These are phyloP conservation scores for Phaeodactylum tricornutum DNA, from an alignment of 108 stramenopile genomes.

Conservation along the genomic window DNA sequence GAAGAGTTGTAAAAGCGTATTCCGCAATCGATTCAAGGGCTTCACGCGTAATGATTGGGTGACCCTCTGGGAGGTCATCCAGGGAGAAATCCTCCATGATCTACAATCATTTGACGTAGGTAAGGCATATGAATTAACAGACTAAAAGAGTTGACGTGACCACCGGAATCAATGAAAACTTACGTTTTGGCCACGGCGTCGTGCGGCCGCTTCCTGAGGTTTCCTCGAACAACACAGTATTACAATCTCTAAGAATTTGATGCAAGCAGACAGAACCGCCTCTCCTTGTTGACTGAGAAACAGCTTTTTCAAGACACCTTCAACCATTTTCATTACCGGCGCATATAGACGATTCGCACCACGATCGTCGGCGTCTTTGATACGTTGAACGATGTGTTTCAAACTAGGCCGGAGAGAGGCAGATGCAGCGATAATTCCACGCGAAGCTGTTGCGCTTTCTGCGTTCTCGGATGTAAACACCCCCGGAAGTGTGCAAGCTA, in stretches of 20 bases:
- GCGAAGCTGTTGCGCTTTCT: constrained; percentile 47
- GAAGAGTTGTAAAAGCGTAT: constrained; percentile 72
- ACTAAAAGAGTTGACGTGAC: too few species aligned
- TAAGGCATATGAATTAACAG: background rate
- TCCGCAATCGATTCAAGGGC: constrained; percentile 77
- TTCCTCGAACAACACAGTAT: constrained; percentile 70
- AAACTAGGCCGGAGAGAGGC: constrained; percentile 64
- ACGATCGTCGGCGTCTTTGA: constrained; percentile 75
- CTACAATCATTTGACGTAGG: too few species aligned
- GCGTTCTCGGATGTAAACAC: constrained; percentile 47
- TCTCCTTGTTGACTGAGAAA: constrained; percentile 33
- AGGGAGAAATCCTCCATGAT: constrained; percentile 73
- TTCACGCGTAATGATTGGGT: constrained; percentile 82
- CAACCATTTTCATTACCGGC: constrained; percentile 83
- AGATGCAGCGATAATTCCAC: constrained; percentile 65
- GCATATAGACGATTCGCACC: constrained; percentile 57
- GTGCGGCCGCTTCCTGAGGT: constrained; percentile 35
- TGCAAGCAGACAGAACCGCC: constrained; percentile 61
- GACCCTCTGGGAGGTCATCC: constrained; percentile 81
- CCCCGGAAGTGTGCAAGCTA: constrained; percentile 52
- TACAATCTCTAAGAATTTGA: constrained; percentile 88
- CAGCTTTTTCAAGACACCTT: constrained; percentile 60
- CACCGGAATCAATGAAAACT: constrained; percentile 7
- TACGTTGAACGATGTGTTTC: constrained; percentile 63
- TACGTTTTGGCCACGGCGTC: constrained; percentile 28